Conservation (phyloP, 345 rosid species). For the Adansonia digitata region DNA sequence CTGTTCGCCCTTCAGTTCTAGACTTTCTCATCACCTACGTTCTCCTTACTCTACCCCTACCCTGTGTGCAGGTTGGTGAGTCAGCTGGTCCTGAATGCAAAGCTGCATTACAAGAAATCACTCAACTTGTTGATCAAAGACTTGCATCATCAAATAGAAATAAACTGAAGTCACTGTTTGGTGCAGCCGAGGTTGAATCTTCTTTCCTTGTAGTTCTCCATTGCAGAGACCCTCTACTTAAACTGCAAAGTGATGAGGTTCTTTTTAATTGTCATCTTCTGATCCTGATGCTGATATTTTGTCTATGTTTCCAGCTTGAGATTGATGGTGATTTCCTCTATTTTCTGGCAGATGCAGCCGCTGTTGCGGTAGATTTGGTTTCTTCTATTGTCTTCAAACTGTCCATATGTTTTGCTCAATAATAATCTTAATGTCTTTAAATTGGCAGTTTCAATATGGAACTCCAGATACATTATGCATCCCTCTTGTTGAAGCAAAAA, state of each 20-base stretch:
- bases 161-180: constrained; percentile 59
- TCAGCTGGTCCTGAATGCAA: constrained; percentile 93
- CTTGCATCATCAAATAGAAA: constrained; percentile 57
- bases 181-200: constrained; percentile 64
- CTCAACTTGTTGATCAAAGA: constrained; percentile 55
- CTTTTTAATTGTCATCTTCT: background rate
- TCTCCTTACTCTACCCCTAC: background rate
- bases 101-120: constrained; percentile 69
- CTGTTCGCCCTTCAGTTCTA: background rate
- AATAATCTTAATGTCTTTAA: constrained; percentile 10
- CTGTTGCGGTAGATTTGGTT: constrained; percentile 43
- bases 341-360: constrained; percentile 88
- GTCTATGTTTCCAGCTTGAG: constrained; percentile 55
- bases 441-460: constrained; percentile 81
- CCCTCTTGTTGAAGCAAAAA: constrained; percentile 80
- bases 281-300: constrained; percentile 8
- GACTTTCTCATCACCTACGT: too few species aligned
- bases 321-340: constrained; percentile 87
- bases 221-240: background rate
- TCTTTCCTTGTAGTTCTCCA: background rate
- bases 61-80: constrained; percentile 56
- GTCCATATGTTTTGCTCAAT: constrained; percentile 2
- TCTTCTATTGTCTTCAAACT: constrained; percentile 15
- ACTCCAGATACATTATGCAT: constrained; percentile 71
- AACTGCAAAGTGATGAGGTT: background rate